phyloP scores from a whole-genome alignment of 768 basidiomycete species.

The Suillus weaverae region DNA sequence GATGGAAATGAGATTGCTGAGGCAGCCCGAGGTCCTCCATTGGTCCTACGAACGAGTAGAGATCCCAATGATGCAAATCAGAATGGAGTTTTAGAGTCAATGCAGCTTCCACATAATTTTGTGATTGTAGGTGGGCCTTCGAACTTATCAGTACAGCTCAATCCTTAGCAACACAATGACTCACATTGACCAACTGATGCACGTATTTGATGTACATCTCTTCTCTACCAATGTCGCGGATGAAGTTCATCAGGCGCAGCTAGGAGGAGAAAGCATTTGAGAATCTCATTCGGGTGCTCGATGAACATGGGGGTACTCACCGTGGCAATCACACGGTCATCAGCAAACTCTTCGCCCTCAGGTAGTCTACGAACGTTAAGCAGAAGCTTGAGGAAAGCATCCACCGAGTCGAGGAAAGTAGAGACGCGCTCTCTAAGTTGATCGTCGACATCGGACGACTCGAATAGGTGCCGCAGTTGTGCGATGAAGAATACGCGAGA shows the following conservation, averaged over 20 bases:
- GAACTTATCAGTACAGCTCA: constrained; percentile 15
- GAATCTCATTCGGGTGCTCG: neutral
- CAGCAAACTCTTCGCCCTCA: constrained; percentile 90
- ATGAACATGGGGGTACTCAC: constrained; percentile 37
- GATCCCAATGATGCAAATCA: constrained; percentile 90
- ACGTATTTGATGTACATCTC: constrained; percentile 97
- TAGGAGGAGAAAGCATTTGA: constrained; percentile 29
- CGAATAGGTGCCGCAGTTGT: constrained; percentile 88
- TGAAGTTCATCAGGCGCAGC: constrained; percentile 92
- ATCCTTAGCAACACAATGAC: constrained; percentile 22
- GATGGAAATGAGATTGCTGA: constrained; percentile 89
- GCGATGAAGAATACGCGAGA: constrained; percentile 91
- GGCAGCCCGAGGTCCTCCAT: constrained; percentile 90
- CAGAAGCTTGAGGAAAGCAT: constrained; percentile 89
- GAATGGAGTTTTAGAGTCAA: constrained; percentile 92
- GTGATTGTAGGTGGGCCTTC: constrained; percentile 84
- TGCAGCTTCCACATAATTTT: constrained; percentile 92
- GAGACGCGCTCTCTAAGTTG: constrained; percentile 75
- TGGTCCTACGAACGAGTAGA: constrained; percentile 75
- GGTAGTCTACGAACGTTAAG: constrained; percentile 86
- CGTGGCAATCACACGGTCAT: constrained; percentile 92
- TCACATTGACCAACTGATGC: constrained; percentile 88
- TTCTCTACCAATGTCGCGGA: constrained; percentile 85
- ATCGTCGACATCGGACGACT: constrained; percentile 78
- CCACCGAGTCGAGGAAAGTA: constrained; percentile 84